Evolutionary conservation across 2,329 filamentous ascomycete genomes (phyloP), one percentile per base, ranked within the genome.

Genomic region (Parafenestella ontariensis): DNA sequence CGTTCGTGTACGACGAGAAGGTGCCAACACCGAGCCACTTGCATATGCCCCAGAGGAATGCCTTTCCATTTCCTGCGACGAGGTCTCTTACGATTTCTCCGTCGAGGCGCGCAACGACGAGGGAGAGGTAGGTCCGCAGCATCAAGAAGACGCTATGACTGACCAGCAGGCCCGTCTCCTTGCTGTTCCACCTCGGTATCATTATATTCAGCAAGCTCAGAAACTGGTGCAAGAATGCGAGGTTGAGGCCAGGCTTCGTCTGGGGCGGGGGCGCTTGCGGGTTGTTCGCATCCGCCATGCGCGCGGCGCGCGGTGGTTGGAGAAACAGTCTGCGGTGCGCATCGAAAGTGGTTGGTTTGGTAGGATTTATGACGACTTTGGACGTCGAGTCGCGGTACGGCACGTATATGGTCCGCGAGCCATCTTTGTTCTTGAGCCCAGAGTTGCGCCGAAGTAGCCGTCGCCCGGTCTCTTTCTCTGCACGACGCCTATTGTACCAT

Each of bases 11-110:
- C 0, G 94, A 96, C 8, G 93, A 94, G 60, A 98, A 88, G 2
- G 90, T 91, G 37, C 95, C 95, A 31, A 99, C 88, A 3, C 94
- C 92, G 62, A 93, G 92, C 95, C 95, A 99, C 82, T 98, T 97
- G 44, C 89, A 75, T 42, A 99, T 89, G 5, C 95, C 95, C 87
- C 89, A 90, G 8, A 95, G 79, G 73, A 99, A 99, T 0, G 87
- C 84, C 67, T 88, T 92, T 17, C 94, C 94, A 68, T 97, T 93
- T 9, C 95, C 95, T 9, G 91, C 92, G n/a, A 99, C 94, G 21
- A 99, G 80, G 77, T 99, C 95, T 58, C 95, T 86, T 21, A 99
- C 95, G 70, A 99, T 96, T 75, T 96, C 93, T 73, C 95, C 95
- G 69, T 99, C 95, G 13, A 99, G 80, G 23, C 95, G 87, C 3